Evolutionary conservation across 2,329 filamentous ascomycete genomes (phyloP), one percentile per base, ranked within the genome.

Genomic region (Hypocreales sp.): DNA sequence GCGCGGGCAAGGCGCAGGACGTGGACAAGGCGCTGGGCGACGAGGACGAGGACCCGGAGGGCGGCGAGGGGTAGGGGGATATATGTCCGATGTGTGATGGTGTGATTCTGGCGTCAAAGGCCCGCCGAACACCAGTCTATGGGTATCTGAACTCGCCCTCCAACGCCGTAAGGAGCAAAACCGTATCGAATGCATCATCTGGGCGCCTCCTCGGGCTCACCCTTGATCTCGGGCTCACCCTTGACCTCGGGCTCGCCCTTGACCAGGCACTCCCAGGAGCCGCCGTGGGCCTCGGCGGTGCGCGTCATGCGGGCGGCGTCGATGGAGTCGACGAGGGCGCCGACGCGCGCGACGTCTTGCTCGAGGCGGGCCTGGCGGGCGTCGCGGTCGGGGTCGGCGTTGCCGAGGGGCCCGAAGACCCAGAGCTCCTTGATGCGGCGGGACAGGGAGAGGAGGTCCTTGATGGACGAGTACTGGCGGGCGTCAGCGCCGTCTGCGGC

Each of bases 21-120:
- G 45, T 67, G 25, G 51, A 63, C 36, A 53, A 59, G 41, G 50
- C 63, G 41, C 47, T 64, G 1, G 64, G 60, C 3, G 64, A 69
- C 17, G 66, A 67, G 29, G 62, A 61, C 9, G 67, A 53, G 35
- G 58, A 64, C 28, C 54, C 58, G 8, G 62, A 63, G 35, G 56
- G 51, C 21, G 56, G 56, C 13, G 55, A 60, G 42, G 56, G 56
- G 21, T 60, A 46, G 19, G 2, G 13, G n/a, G n/a, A n/a, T n/a
- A n/a, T n/a, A n/a, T n/a, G n/a, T n/a, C n/a, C n/a, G n/a, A n/a
- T n/a, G n/a, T n/a, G n/a, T n/a, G n/a, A n/a, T n/a, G n/a, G n/a
- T n/a, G n/a, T n/a, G n/a, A n/a, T n/a, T n/a, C n/a, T n/a, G n/a
- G n/a, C n/a, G n/a, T n/a, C n/a, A n/a, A n/a, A n/a, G n/a, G n/a